Base-by-base conservation (phyloP, 176 grass and related monocot species). In the Echinochloa phyllopogon region DNA sequence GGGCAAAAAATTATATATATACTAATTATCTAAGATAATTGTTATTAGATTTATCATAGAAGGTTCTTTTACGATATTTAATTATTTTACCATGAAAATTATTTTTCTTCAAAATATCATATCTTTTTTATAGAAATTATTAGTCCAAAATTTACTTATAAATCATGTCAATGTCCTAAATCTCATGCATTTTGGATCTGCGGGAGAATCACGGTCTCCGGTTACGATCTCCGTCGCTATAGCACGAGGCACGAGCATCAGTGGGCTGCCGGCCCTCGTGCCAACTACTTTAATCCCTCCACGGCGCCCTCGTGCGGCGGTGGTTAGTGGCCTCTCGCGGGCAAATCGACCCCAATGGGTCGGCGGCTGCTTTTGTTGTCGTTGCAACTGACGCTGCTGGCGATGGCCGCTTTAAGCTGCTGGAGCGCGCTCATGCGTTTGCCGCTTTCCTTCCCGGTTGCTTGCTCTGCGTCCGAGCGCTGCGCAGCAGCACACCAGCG, bases 241-340 rank as follows among this genome's bases (percentile, higher is more conserved):
- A 76, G 63, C 83, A 82, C 83, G 70, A 79, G 63, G 75, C 69
- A 72, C 69, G 69, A 51, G 45, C 70, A 47, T 15, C 77, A 78
- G 72, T 27, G 42, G 49, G 6, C 15, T 8, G 77, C 63, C 44
- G 73, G 44, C 74, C 45, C 74, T 88, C 38, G 80, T 83, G 86
- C 24, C 10, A 20, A 50, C 47, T 64, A 49, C 58, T 89, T 89
- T 80, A 84, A 59, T 64, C 81, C 49, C 40, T 25, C 67, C 64
- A 44, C 33, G 83, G 48, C 18, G 56, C 62, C 69, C 52, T 39
- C 73, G 74, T 74, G 45, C 72, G 56, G 45, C 37, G 65, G 78
- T 81, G 33, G 63, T 55, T 45, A 71, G 56, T 29, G 67, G 21
- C 37, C 75, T 20, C 25, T 37, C n/a, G 5, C 4, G 14, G 11